Conservation (phyloP, 2,329 filamentous ascomycete species). For the Emericellopsis cladophorae region DNA sequence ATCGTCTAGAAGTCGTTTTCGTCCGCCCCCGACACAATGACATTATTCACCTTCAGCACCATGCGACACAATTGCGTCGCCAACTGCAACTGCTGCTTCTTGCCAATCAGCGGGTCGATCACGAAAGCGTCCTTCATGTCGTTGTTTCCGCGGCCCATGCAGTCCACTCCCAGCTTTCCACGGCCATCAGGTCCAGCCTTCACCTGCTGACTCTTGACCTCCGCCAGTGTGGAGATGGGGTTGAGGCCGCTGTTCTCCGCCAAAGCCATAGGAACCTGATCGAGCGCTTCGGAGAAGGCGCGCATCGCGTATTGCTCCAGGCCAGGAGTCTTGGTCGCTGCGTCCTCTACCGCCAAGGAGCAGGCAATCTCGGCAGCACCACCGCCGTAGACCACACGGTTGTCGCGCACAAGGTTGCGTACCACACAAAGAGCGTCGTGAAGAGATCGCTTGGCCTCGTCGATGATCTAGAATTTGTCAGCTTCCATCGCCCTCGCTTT, state of each 20-base stretch:
- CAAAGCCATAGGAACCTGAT: conserved; percentile 86
- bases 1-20: conserved; percentile 68
- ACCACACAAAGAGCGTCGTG: conserved; percentile 97
- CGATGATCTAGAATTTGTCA: conserved; percentile 66
- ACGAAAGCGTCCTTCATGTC: conserved; percentile 98
- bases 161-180: conserved; percentile 80
- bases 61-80: conserved; percentile 96
- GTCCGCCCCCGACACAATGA: conserved; percentile 79
- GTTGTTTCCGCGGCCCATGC: conserved; percentile 91
- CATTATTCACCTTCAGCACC: conserved; percentile 96
- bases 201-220: conserved; percentile 92
- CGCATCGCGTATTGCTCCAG: conserved; percentile 99
- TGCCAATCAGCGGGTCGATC: conserved; percentile 95
- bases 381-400: conserved; percentile 93
- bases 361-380: conserved; percentile 96
- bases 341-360: conserved; percentile 90
- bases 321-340: conserved; percentile 87
- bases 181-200: conserved; percentile 45
- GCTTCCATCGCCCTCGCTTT: neutral
- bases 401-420: conserved; percentile 89
- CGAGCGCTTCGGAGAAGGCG: conserved; percentile 89
- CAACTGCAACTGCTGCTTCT: conserved; percentile 91
- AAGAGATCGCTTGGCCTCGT: conserved; percentile 93
- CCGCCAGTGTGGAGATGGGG: conserved; percentile 88
- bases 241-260: conserved; percentile 95